Conservation (phyloP, 352 stramenopile species). For the Globisporangium paddicum region DNA sequence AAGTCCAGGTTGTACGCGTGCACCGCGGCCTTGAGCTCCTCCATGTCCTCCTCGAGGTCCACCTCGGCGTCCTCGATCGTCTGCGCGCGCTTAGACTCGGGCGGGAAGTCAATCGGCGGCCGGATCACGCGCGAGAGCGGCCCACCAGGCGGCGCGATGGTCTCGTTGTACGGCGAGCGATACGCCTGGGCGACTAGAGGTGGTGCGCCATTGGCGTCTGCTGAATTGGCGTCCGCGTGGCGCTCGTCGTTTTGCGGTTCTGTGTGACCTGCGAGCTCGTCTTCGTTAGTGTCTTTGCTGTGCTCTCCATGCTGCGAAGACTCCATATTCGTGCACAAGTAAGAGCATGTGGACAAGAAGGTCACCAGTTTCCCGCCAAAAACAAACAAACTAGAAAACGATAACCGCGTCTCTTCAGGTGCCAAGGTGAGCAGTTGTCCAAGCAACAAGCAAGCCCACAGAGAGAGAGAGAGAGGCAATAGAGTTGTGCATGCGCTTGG, state of each 20-base stretch:
- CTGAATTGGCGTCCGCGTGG: background rate
- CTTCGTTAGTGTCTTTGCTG: background rate
- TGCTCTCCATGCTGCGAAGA: background rate
- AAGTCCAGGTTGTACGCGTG: conserved; percentile 85
- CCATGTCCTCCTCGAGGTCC: conserved; percentile 75
- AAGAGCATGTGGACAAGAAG: background rate
- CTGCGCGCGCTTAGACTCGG: conserved; percentile 72
- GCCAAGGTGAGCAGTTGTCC: background rate
- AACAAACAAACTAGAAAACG: no score
- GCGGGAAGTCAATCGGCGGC: conserved; percentile 50
- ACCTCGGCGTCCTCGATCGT: conserved; percentile 70
- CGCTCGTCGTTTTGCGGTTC: conserved; percentile 7
- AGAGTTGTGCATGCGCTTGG: no score
- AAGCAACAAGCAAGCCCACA: no score
- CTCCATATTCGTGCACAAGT: background rate
- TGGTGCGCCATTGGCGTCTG: background rate
- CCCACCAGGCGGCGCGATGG: conserved; percentile 36
- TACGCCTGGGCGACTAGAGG: conserved; percentile 29
- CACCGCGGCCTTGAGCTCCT: conserved; percentile 72
- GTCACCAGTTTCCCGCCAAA: background rate
- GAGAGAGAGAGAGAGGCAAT: no score
- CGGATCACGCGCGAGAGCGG: conserved; percentile 41
- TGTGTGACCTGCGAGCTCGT: background rate
- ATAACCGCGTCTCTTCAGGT: background rate
- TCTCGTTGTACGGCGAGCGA: conserved; percentile 47